Evolutionary conservation across 768 basidiomycete species (phyloP).

Genomic region (Tricholoma bakamatsutake): DNA sequence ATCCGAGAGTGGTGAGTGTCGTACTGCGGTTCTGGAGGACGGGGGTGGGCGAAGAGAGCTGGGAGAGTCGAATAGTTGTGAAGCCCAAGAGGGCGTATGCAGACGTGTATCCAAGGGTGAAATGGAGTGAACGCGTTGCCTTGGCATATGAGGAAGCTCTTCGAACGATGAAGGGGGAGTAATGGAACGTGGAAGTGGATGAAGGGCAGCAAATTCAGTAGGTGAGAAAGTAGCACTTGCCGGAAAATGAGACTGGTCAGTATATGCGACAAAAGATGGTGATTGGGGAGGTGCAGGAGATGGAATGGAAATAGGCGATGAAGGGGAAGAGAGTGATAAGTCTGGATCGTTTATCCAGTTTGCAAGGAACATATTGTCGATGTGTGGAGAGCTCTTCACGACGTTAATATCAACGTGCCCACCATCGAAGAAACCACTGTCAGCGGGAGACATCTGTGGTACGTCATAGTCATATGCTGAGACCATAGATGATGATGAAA

Average conservation of each 20-base stretch:
- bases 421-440: constrained; percentile 29
- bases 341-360: constrained; percentile 66
- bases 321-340: constrained; percentile 28
- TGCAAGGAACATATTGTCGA: constrained; percentile 43
- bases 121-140: constrained; percentile 46
- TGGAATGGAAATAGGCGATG: constrained; percentile 64
- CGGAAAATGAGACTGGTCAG: constrained; percentile 39
- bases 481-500: constrained; percentile 19
- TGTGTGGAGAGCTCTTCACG: constrained; percentile 36
- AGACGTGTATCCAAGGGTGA: constrained; percentile 58
- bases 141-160: constrained; percentile 30
- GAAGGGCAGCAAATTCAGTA: constrained; percentile 51
- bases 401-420: constrained; percentile 33
- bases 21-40: constrained; percentile 36
- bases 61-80: constrained; percentile 58
- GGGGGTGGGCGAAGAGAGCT: constrained; percentile 40
- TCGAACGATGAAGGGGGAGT: constrained; percentile 53
- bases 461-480: constrained; percentile 25
- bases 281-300: constrained; percentile 34
- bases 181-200: constrained; percentile 56
- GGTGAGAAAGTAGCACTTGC: constrained; percentile 55
- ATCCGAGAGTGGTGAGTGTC: constrained; percentile 43
- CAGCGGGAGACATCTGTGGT: constrained; percentile 34
- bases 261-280: constrained; percentile 45
- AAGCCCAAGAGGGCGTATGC: constrained; percentile 58